Base-by-base conservation (phyloP, 176 grass and related monocot species). In the Zizania latifolia region DNA sequence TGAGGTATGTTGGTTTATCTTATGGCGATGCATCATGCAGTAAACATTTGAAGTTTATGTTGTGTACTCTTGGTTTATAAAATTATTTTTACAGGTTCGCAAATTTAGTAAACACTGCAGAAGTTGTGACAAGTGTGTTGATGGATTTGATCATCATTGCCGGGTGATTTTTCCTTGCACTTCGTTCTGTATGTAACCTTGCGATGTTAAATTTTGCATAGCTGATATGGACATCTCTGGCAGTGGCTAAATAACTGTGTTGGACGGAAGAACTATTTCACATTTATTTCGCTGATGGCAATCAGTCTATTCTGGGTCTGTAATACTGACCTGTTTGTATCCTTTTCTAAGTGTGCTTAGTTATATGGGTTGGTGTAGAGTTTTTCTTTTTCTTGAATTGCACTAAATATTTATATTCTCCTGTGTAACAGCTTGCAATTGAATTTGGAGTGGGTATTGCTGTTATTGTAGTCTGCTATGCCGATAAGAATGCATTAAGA, bases 231-330 rank as follows among this genome's bases (percentile, higher is more conserved):
- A 30, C 11, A 78, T 88, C 75, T 84, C 60, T 74, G 29, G 46
- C 86, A 99, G 95, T 99, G 95, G 95, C 87, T 99, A 51, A 99
- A 99, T 85, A 99, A 99, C 45, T 99, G 95, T 88, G 95, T 99
- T 68, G 95, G 95, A 10, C 84, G 80, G 72, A 99, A 94, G 77
- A 99, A 99, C 81, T 99, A 99, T 73, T 87, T 88, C 44, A 92
- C 89, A 0, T 99, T 99, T 51, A 93, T 99, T 77, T 22, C 85
- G 74, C 89, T 99, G 36, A 99, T 99, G 95, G 91, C 92, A 21
- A 92, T 86, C 50, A 90, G 95, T 80, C 87, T 99, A 38, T 60
- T 94, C 37, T 99, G 95, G 95, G 95, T 99, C 75, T 84, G 84
- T 66, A 81, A 5, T 44, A 26, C 58, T 29, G 4, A 67, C 67